Evolutionary conservation across 148 eudicot genomes (phyloP).

Genomic region (Diospyros kaki): DNA sequence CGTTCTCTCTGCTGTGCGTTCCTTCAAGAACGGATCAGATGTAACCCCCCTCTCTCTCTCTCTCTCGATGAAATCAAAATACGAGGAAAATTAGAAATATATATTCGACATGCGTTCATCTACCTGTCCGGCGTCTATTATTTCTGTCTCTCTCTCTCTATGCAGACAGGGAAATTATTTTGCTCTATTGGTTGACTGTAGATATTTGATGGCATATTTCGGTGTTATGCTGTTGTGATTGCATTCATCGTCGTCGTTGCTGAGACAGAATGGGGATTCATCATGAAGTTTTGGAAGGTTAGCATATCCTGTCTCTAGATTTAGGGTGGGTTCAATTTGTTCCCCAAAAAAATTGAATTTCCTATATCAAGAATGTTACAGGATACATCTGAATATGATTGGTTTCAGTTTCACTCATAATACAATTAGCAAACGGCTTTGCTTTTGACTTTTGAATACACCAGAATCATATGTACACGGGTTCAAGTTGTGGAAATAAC

Average conservation of each 20-base stretch:
- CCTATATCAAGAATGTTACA: no score
- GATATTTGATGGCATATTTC: slow-evolving; percentile 86
- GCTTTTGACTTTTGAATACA: no score
- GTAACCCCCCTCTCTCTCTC: slow-evolving; percentile 22
- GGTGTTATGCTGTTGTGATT: slow-evolving; percentile 77
- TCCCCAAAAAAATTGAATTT: no score
- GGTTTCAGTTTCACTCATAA: no score
- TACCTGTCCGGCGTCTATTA: no score
- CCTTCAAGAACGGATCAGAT: slow-evolving; percentile 67
- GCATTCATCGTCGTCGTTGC: slow-evolving; percentile 65
- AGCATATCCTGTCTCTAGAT: not conserved
- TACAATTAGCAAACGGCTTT: no score
- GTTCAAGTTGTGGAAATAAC: no score
- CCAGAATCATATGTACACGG: no score
- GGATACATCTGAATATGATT: no score
- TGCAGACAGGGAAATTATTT: not conserved
- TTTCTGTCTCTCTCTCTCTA: not conserved
- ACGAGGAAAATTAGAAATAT: no score
- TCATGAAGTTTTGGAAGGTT: slow-evolving; percentile 76
- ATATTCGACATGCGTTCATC: no score
- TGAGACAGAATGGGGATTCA: slow-evolving; percentile 85
- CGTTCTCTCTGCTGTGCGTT: slow-evolving; percentile 66
- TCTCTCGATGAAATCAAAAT: not conserved
- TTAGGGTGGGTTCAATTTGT: no score
- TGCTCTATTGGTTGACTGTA: slow-evolving; percentile 15